A percentile compares a stretch with the other conserved stretches of the same genome.
phyloP scores from a whole-genome alignment of 140 eudicot species.

The Oenanthe javanica region DNA sequence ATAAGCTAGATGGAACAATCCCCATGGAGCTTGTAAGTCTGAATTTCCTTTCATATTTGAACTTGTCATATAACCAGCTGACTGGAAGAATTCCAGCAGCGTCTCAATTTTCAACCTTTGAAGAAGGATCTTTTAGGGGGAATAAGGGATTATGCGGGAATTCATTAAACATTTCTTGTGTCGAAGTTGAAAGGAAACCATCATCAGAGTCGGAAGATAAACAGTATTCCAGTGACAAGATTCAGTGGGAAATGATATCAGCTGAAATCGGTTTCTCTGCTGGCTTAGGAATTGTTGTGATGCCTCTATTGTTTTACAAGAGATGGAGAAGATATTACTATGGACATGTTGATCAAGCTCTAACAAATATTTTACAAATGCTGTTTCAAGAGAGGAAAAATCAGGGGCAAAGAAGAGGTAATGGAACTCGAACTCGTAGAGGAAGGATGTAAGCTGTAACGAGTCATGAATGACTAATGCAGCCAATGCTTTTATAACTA shows the following conservation, averaged over 20 bases:
- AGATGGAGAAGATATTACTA: constrained; percentile 17
- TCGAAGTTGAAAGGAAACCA: background rate
- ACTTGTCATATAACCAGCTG: constrained; percentile 29
- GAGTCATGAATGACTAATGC: background rate
- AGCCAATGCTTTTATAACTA: too few relatives aligned
- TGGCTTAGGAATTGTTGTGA: constrained; percentile 24
- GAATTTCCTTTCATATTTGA: constrained; percentile 29
- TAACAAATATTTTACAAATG: background rate
- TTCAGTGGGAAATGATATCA: constrained; percentile 25
- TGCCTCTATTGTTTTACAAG: constrained; percentile 24
- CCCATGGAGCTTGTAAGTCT: constrained; percentile 26
- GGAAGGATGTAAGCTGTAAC: background rate
- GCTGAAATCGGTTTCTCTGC: constrained; percentile 29
- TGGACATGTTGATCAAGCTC: constrained; percentile 7
- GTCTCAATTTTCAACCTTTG: constrained; percentile 23
- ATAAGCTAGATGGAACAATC: constrained; percentile 30
- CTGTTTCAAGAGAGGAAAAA: background rate
- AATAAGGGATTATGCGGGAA: constrained; percentile 30
- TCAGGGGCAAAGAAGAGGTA: constrained; percentile 6
- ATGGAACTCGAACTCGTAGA: background rate
- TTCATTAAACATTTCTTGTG: constrained; percentile 19
- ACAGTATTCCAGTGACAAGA: background rate
- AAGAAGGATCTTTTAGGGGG: constrained; percentile 20
- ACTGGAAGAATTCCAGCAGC: constrained; percentile 26
- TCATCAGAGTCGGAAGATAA: background rate